Conservation (phyloP, 495 filamentous ascomycete species). For the Clohesyomyces aquaticus region DNA sequence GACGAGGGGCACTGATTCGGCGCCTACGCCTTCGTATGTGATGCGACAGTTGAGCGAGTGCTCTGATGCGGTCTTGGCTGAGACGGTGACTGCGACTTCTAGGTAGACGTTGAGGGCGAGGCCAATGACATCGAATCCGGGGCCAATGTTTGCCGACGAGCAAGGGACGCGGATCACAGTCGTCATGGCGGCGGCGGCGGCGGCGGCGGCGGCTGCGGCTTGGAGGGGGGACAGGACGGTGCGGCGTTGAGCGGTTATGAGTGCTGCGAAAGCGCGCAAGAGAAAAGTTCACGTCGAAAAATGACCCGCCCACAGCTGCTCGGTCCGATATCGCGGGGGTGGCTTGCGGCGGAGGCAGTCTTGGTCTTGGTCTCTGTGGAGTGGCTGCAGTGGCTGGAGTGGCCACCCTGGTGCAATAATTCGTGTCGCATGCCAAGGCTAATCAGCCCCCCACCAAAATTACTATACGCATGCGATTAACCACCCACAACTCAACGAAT, state of each 20-base stretch:
- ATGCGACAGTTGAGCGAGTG: slow-evolving; percentile 81
- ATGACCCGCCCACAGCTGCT: neutral
- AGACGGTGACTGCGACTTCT: slow-evolving; percentile 75
- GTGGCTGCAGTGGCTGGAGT: too few species aligned
- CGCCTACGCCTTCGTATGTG: slow-evolving; percentile 83
- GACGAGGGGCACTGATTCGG: slow-evolving; percentile 74
- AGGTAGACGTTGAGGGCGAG: slow-evolving; percentile 89
- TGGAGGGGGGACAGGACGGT: neutral
- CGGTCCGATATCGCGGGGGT: slow-evolving; percentile 7
- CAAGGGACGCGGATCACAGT: slow-evolving; percentile 61
- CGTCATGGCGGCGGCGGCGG: slow-evolving; percentile 18
- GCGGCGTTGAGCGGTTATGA: neutral
- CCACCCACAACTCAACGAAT: neutral
- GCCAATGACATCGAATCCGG: slow-evolving; percentile 96
- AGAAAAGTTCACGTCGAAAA: neutral
- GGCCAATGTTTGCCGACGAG: slow-evolving; percentile 94
- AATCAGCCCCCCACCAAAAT: neutral
- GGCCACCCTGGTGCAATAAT: too few species aligned
- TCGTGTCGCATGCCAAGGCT: neutral
- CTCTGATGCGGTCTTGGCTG: slow-evolving; percentile 54
- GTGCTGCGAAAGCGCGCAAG: neutral
- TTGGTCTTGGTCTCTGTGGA: too few species aligned
- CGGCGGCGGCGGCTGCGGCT: neutral
- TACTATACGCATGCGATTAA: neutral
- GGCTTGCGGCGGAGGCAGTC: neutral